Evolutionary conservation across 176 grass and related monocot species (phyloP).

Genomic region (Canna indica): DNA sequence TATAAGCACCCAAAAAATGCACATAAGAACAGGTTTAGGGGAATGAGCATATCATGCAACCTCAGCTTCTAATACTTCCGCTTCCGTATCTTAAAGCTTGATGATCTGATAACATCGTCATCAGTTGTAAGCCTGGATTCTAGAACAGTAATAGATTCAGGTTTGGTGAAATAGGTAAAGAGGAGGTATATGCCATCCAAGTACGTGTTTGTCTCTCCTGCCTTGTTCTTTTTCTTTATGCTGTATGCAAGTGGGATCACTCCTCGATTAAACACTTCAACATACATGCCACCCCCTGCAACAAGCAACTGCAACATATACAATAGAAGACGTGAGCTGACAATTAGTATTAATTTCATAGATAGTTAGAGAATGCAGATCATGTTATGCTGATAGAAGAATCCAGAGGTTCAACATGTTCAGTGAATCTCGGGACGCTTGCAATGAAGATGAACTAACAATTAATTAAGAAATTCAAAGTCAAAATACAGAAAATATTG

Average conservation of each 20-base stretch:
- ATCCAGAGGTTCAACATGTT: not conserved
- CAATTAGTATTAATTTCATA: not conserved
- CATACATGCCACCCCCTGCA: conserved; percentile 81
- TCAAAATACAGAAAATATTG: not conserved
- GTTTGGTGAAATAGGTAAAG: conserved; percentile 86
- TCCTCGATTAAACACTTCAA: conserved; percentile 74
- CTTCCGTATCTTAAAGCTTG: conserved; percentile 58
- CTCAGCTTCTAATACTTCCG: conserved; percentile 29
- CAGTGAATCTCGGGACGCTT: not conserved
- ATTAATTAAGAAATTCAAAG: not conserved
- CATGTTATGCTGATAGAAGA: not conserved
- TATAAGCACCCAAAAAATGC: too few species aligned
- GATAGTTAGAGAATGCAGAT: not conserved
- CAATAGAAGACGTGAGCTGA: not conserved
- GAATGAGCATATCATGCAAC: not conserved
- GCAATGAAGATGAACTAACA: not conserved
- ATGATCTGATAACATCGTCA: conserved; percentile 64
- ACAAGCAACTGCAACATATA: conserved; percentile 56
- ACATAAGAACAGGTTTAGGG: not conserved
- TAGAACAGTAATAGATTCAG: conserved; percentile 49
- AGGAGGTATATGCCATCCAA: conserved; percentile 87
- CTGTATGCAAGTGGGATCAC: conserved; percentile 76
- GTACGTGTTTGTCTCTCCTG: conserved; percentile 58
- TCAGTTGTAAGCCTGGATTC: conserved; percentile 47
- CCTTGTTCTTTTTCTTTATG: conserved; percentile 70